These are phyloP conservation scores for Salix koriyanagi DNA, from an alignment of 345 rosid species.

Conservation along the genomic window DNA sequence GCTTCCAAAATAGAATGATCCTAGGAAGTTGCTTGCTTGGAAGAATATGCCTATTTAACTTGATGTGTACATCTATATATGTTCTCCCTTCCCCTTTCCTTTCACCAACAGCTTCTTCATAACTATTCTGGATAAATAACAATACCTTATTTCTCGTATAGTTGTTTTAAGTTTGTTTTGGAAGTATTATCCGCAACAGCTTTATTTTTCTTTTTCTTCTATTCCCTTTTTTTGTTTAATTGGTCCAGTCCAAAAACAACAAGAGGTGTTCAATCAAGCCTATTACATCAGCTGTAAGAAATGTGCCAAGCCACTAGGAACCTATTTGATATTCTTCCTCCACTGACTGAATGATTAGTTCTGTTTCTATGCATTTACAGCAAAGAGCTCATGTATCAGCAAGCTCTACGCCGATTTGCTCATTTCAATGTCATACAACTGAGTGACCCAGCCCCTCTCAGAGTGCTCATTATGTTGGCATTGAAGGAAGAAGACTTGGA, in stretches of 20 bases:
- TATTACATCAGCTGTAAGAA: not conserved
- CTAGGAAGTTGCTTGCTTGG: no score
- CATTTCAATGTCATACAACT: slow-evolving; percentile 86
- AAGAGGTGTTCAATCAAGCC: not conserved
- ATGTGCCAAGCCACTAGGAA: not conserved
- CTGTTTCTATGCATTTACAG: slow-evolving; percentile 39
- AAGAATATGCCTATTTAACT: no score
- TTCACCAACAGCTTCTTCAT: not conserved
- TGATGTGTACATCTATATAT: not conserved
- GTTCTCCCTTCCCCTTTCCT: not conserved
- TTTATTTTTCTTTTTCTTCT: not conserved
- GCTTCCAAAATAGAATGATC: no score
- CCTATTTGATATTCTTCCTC: not conserved
- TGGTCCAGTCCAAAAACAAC: not conserved
- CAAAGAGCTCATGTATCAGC: slow-evolving; percentile 99
- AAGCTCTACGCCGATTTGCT: slow-evolving; percentile 75
- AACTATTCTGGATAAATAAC: not conserved
- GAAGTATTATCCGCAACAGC: not conserved
- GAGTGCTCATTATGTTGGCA: slow-evolving; percentile 74
- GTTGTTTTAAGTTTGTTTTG: not conserved
- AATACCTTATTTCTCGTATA: not conserved
- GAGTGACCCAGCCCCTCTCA: slow-evolving; percentile 71
- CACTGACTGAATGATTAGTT: not conserved
- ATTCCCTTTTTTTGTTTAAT: not conserved
- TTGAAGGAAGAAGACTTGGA: slow-evolving; percentile 83